phyloP scores from a whole-genome alignment of 208 protist genomes.

The Trypanosoma platydactyli region DNA sequence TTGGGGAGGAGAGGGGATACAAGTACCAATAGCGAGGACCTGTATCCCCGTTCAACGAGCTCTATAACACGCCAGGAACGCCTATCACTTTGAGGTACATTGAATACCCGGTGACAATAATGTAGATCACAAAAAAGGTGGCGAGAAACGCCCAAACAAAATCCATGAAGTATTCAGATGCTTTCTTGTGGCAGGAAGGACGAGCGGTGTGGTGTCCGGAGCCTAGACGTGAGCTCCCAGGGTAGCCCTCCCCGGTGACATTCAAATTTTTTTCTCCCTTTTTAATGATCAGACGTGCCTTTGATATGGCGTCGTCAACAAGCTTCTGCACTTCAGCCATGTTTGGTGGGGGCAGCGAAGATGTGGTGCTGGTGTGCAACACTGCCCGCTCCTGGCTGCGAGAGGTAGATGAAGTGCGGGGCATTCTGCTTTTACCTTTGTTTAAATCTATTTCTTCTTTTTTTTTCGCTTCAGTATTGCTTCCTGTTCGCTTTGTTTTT shows the following conservation, averaged over 20 bases:
- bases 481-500: not conserved
- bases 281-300: slow-evolving; percentile 29
- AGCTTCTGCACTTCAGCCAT: slow-evolving; percentile 64
- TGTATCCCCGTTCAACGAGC: not conserved
- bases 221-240: not conserved
- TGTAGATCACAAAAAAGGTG: slow-evolving; percentile 43
- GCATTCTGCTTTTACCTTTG: slow-evolving; percentile 21
- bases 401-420: slow-evolving; percentile 30
- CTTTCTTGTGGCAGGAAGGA: not conserved
- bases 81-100: slow-evolving; percentile 1
- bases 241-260: not conserved
- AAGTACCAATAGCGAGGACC: not conserved
- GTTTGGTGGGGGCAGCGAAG: slow-evolving; percentile 44
- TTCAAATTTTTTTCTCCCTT: not conserved
- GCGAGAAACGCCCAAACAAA: slow-evolving; percentile 39
- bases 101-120: slow-evolving; percentile 35
- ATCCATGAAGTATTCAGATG: slow-evolving; percentile 26
- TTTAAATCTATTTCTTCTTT: slow-evolving; percentile 17
- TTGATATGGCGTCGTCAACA: slow-evolving; percentile 69
- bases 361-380: not conserved
- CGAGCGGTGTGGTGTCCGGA: not conserved
- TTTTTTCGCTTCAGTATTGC: not conserved
- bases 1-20: not conserved
- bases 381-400: not conserved
- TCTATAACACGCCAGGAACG: not conserved